Conservation (phyloP, 2,329 filamentous ascomycete genomes). For the Sclerotinia nivalis region DNA sequence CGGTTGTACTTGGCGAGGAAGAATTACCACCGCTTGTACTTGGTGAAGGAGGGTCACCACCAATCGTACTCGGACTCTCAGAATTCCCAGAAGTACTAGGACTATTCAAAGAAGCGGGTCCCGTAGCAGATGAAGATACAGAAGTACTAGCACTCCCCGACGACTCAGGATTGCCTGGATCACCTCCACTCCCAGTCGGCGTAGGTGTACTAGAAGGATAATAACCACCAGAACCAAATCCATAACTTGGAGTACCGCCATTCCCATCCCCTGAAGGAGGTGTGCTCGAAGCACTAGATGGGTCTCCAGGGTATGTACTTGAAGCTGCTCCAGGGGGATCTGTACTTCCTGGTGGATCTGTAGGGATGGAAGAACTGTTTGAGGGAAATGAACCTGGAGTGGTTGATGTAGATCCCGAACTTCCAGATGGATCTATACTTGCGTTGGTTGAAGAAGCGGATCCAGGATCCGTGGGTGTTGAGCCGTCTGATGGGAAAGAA, state of each 20-base stretch:
- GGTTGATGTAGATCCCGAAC: not conserved
- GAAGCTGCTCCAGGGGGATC: not conserved
- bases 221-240: conserved; percentile 1
- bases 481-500: not conserved
- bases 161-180: not conserved
- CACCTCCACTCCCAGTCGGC: not conserved
- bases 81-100: not conserved
- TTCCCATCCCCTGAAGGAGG: not conserved
- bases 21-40: not conserved
- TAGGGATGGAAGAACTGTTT: not conserved
- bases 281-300: not conserved
- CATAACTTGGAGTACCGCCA: not conserved
- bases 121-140: not conserved
- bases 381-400: not conserved
- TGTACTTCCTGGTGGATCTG: not conserved
- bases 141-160: not conserved
- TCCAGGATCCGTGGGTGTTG: not conserved
- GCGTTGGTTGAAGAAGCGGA: not conserved
- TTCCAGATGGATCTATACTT: not conserved
- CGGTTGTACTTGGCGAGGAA: not conserved
- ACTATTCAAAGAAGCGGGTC: not conserved
- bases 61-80: not conserved
- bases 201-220: not conserved
- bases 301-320: not conserved
- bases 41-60: not conserved